phyloP scores from a whole-genome alignment of 208 protist genomes.

The Trypanosoma boissoni region DNA sequence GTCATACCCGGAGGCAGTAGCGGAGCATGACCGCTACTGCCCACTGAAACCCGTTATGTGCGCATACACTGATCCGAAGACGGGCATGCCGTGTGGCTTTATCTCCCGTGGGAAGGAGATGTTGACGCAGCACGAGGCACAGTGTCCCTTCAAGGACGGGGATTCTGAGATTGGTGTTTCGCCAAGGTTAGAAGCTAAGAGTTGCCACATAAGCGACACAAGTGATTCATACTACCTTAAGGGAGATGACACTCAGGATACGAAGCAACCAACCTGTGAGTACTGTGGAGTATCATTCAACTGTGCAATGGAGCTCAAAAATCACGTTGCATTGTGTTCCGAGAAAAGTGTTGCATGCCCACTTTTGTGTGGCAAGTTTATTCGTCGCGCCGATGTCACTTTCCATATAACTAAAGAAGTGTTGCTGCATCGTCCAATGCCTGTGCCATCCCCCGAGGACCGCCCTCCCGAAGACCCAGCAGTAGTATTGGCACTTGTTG shows the following conservation, averaged over 20 bases:
- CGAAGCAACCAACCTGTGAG: too few relatives aligned
- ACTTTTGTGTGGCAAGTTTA: slow-evolving; percentile 25
- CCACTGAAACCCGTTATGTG: slow-evolving; percentile 3
- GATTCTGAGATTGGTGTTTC: too few relatives aligned
- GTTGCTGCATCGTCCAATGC: slow-evolving; percentile 21
- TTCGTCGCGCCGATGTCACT: slow-evolving; percentile 26
- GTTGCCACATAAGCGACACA: too few relatives aligned
- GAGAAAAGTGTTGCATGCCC: too few relatives aligned
- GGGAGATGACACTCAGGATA: too few relatives aligned
- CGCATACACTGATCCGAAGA: not conserved
- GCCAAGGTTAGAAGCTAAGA: too few relatives aligned
- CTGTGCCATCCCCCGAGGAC: slow-evolving; percentile 16
- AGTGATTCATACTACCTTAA: too few relatives aligned
- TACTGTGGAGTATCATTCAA: too few relatives aligned
- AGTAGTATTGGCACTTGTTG: slow-evolving; percentile 31
- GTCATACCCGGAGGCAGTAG: not conserved
- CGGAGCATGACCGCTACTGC: slow-evolving; percentile 3
- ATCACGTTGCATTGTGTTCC: too few relatives aligned
- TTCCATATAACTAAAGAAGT: slow-evolving; percentile 28
- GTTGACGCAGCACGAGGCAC: slow-evolving; percentile 7
- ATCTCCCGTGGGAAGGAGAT: slow-evolving; percentile 4
- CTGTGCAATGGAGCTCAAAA: too few relatives aligned
- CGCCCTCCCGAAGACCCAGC: slow-evolving; percentile 31
- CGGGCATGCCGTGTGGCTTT: not conserved
- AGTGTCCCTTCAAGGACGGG: not conserved